Evolutionary conservation across 2,329 filamentous ascomycete species (phyloP).

Genomic region (Aspergillus puulaauensis): DNA sequence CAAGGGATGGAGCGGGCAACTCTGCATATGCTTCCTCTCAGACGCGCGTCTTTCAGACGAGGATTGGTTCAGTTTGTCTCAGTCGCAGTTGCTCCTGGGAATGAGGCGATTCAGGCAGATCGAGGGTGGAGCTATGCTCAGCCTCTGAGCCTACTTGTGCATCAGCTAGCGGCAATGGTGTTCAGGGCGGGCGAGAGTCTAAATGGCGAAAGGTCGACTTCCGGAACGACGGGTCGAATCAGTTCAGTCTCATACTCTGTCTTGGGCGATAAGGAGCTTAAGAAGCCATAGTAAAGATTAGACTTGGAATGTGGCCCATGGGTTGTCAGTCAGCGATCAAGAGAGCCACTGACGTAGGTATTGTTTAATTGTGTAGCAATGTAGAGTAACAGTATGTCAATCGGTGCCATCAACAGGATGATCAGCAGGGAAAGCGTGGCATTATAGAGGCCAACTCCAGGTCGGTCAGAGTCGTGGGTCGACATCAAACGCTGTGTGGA

Average conservation of each 20-base stretch:
- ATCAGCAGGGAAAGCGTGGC: neutral
- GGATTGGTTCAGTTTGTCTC: neutral
- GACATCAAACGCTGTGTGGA: constrained; percentile 1
- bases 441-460: neutral
- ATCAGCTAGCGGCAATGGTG: neutral
- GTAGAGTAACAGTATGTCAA: neutral
- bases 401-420: neutral
- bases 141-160: neutral
- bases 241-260: neutral
- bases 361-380: constrained; percentile 1
- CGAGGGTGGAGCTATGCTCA: neutral
- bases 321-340: neutral
- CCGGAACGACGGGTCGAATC: neutral
- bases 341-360: neutral
- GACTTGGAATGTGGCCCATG: neutral
- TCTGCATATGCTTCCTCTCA: neutral
- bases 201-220: neutral
- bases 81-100: neutral
- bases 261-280: no score
- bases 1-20: neutral
- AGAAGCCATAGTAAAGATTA: neutral
- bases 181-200: neutral
- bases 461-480: neutral
- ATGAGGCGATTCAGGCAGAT: constrained; percentile 1
- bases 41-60: neutral